Evolutionary conservation across 305 asterid species (phyloP).

Genomic region (Fraxinus greggii): DNA sequence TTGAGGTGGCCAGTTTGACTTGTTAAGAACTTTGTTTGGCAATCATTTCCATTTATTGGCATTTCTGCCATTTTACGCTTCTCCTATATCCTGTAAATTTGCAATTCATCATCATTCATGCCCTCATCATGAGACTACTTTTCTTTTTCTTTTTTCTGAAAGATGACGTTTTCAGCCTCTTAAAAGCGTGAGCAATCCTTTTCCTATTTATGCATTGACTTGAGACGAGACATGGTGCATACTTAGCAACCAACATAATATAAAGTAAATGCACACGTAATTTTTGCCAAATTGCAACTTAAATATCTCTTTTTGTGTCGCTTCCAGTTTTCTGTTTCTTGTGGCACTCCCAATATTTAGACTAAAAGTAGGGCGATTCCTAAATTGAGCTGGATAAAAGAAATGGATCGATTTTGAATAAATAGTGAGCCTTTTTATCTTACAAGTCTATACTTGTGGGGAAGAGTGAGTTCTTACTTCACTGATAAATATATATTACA

Average conservation of each 20-base stretch:
- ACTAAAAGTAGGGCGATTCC: not conserved
- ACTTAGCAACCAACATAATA: not conserved
- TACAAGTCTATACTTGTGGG: not conserved
- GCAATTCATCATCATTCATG: not conserved
- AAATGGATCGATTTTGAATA: not conserved
- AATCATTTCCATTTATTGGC: not conserved
- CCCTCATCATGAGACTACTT: not conserved
- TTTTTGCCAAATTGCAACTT: not conserved
- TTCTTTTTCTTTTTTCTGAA: not conserved
- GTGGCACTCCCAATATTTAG: not conserved
- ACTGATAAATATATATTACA: not conserved
- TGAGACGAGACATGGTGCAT: not conserved
- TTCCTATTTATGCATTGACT: not conserved
- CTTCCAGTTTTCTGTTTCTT: not conserved
- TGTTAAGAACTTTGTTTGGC: conserved; percentile 11
- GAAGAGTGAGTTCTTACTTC: not conserved
- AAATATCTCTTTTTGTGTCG: not conserved
- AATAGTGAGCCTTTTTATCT: not conserved
- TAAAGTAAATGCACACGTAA: not conserved
- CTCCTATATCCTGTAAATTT: not conserved
- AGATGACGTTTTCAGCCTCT: not conserved
- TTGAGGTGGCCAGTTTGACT: not conserved
- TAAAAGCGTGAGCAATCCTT: not conserved
- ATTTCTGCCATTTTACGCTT: not conserved
- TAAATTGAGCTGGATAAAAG: not conserved